Evolutionary conservation across 2,329 filamentous ascomycete species (phyloP), one percentile per base, ranked within the genome.

Genomic region (Dactylellina cionopaga): DNA sequence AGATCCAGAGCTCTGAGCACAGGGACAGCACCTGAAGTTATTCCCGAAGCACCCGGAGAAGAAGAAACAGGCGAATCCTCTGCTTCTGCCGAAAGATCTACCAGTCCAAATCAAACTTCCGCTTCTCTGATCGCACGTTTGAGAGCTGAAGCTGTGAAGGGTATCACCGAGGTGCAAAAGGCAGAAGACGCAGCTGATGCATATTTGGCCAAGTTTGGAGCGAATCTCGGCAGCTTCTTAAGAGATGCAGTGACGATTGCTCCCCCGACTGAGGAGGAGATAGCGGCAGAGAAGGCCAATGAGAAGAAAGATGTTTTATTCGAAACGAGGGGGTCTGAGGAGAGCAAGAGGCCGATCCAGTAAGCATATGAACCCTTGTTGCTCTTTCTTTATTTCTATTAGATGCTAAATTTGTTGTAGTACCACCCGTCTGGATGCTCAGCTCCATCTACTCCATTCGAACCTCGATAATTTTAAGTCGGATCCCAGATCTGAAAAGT

Each of bases 161-260:
- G 92, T 49, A 83, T 98, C 69, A 95, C 92, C 78, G 92, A 97
- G 70, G 89, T 98, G 17, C 91, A 97, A 79, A 88, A 88, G 76
- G 95, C 94, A 10, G 95, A 99, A 81, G 94, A 98, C 79, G 94
- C 94, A 2, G 95, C 95, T 5, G 95, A 99, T 80, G 95, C 98
- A 80, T 95, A 95, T 0, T 86, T 99, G 7, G 83, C 98, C 76
- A 91, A 92, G 75, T 97, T 98, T 78, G 95, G 95, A 19, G 88
- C 88, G 68, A 97, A 95, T 77, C 88, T 99, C 51, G 87, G 92
- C 35, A 90, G 94, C 80, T 98, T 96, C 82, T 83, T 99, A 74
- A 88, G 89, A 56, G 94, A 99, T 76, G 95, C 95, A 54, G 90
- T 99, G 64, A 92, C 87, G 58, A 92, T 99, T 76, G 89, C 92